Base-by-base conservation (phyloP, 2,329 filamentous ascomycete genomes). In the Xylaria sp. region DNA sequence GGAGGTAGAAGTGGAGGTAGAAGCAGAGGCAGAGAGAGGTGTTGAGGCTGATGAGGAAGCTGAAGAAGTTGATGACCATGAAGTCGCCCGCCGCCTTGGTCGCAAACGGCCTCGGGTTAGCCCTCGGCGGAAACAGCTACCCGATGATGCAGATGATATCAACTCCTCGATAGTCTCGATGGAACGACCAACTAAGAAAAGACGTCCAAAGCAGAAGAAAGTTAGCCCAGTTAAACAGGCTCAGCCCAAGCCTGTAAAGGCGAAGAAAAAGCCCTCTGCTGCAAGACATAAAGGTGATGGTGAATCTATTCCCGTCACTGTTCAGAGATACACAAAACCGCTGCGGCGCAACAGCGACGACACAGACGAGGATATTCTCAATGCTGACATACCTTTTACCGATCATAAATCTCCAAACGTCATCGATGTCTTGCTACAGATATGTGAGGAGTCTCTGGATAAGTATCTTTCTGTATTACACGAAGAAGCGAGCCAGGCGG, bases 391-490 rank as follows among this genome's bases (percentile, higher is more conserved):
- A 1, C 85, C 87, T 0, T 87, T 85, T 68, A 80, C 83, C 0
- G 85, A 84, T 71, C 82, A 84, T 18, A 78, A 80, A 25, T 86
- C 87, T 53, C 88, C 90, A 71, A 91, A 88, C 56, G 83, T 86
- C 0, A 81, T 91, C 2, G 89, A 91, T 71, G 88, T 91, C 1
- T 81, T 91, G 43, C 82, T 85, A 6, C 85, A 89, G 70, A 82
- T 90, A 15, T 90, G 87, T 74, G 84, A 88, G 39, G 88, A 91
- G 73, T 82, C 90, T 36, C 81, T 90, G 23, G 82, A 82, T n/a
- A 78, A 81, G 2, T 84, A 81, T 15, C 75, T 90, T 36, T 79
- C 80, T 1, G 83, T 83, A 56, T 76, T 89, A 1, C 79, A 83
- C 50, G 81, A 85, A 36, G 78, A 81, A 10, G 77, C 77, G 0